Percentiles rank a stretch among this genome's conserved stretches.
phyloP scores from a whole-genome alignment of 2,329 filamentous ascomycete species.

The Nannizziopsis arthrosporioides region DNA sequence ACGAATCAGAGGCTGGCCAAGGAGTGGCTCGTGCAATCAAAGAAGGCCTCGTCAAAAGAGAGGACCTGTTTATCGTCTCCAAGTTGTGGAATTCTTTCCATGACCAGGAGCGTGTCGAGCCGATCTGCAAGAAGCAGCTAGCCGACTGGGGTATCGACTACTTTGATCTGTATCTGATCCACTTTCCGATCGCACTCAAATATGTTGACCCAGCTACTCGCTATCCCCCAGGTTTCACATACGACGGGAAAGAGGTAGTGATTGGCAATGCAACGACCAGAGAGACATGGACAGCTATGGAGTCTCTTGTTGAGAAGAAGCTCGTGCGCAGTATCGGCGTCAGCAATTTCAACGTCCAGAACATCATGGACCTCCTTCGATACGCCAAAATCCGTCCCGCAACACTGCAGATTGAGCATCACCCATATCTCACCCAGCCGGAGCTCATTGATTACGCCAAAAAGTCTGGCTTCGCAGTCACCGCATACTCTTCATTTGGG shows the following conservation, averaged over 20 bases:
- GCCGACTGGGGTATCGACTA: slow-evolving; percentile 77
- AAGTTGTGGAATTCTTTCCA: slow-evolving; percentile 94
- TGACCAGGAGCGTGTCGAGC: slow-evolving; percentile 63
- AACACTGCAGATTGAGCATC: slow-evolving; percentile 78
- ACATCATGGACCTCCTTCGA: slow-evolving; percentile 67
- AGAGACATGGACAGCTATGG: slow-evolving; percentile 74
- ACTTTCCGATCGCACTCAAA: slow-evolving; percentile 79
- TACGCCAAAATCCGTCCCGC: slow-evolving; percentile 65
- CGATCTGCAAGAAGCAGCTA: slow-evolving; percentile 64
- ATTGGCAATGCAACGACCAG: slow-evolving; percentile 60
- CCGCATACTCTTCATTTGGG: slow-evolving; percentile 75
- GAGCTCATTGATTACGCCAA: slow-evolving; percentile 59
- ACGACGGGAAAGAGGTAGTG: slow-evolving; percentile 52
- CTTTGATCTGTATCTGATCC: slow-evolving; percentile 80
- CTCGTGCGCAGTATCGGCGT: slow-evolving; percentile 66
- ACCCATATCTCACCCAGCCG: slow-evolving; percentile 72
- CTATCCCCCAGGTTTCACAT: slow-evolving; percentile 70
- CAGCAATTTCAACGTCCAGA: slow-evolving; percentile 68
- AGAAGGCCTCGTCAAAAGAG: slow-evolving; percentile 68
- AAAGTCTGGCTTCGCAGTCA: slow-evolving; percentile 59
- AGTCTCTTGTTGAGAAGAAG: slow-evolving; percentile 56
- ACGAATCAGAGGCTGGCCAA: slow-evolving; percentile 66
- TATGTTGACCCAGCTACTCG: slow-evolving; percentile 69
- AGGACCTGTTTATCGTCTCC: slow-evolving; percentile 82
- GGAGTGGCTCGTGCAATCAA: slow-evolving; percentile 68